Base-by-base conservation (phyloP, 805 yeast genomes). In the Candida michaelii region DNA sequence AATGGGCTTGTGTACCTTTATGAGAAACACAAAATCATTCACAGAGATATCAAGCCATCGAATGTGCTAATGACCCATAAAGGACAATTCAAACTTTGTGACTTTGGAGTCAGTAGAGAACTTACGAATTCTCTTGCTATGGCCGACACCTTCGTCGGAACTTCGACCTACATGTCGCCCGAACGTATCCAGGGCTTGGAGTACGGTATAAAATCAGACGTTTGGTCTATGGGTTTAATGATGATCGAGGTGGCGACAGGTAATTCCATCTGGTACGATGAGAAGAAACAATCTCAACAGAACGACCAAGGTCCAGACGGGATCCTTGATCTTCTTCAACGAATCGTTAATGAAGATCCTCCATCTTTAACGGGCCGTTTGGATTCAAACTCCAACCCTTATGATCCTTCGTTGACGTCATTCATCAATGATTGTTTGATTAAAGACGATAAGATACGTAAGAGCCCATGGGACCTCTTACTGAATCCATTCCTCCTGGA, bases 91-190 rank as follows among this genome's bases (percentile, higher is more conserved):
- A 93, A 90, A 62, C 73, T 93, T 17, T 90, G 98, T 65, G 99
- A 93, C 64, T 93, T 93, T 68, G 99, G 99, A 16, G 99, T 93
- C 5, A 82, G 90, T 23, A 81, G 97, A 46, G 96, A 89, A 58
- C 73, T 93, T 39, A 86, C 88, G 43, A 89, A 91, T 63, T 93
- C 99, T 1, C 77, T 93, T 45, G 74, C 74, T 23, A 63, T 68
- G 69, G 99, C 97, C 0, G 97, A 93, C 56, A 93, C 99, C 0
- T 93, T 93, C 71, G 98, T 93, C 8, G 99, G 99, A 1, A 93
- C 99, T 0, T 89, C 97, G 1, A 89, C 95, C 0, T 93, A 93
- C 60, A 93, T 93, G 76, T 86, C 96, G 1, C 99, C 99, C 0
- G 99, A 93, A 56, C 76, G 99, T 48, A 91, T 93, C 42, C 96